Evolutionary conservation across 2,329 filamentous ascomycete genomes (phyloP).

Genomic region (Colletotrichum karsti): DNA sequence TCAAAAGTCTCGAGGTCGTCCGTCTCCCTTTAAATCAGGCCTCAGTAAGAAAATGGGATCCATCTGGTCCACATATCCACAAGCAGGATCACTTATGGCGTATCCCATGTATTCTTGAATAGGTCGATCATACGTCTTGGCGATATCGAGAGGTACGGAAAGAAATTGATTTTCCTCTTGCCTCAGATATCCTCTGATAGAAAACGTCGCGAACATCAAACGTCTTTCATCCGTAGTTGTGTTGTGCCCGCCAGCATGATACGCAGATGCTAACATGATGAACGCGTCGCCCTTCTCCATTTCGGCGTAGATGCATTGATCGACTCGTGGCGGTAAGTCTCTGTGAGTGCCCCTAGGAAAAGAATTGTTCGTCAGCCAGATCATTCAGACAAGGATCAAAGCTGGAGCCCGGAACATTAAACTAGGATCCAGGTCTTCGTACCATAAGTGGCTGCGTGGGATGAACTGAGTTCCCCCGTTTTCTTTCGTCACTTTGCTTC

Average conservation of each 20-base stretch:
- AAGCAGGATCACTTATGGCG: constrained; percentile 16
- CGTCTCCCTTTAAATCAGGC: constrained; percentile 12
- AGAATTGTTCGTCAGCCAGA: background rate
- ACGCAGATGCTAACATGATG: constrained; percentile 34
- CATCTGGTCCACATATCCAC: constrained; percentile 17
- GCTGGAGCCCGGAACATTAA: constrained; percentile 1
- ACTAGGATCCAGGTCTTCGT: no score
- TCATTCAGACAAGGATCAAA: background rate
- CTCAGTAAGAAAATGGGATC: constrained; percentile 15
- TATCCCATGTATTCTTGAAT: constrained; percentile 23
- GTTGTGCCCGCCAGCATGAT: constrained; percentile 33
- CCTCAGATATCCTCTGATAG: constrained; percentile 7
- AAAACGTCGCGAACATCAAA: constrained; percentile 17
- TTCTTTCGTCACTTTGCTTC: constrained; percentile 36
- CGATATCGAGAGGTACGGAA: background rate
- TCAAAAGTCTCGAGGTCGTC: constrained; percentile 9
- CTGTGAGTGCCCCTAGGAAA: constrained; percentile 5
- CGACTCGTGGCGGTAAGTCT: constrained; percentile 7
- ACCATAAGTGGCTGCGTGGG: constrained; percentile 37
- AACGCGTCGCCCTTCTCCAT: constrained; percentile 35
- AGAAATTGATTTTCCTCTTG: constrained; percentile 23
- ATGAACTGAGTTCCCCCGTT: constrained; percentile 41
- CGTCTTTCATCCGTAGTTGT: constrained; percentile 27
- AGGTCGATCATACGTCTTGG: background rate
- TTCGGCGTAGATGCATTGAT: constrained; percentile 29